phyloP scores from a whole-genome alignment of 306 rosid genomes.

The Lathyrus sativus region DNA sequence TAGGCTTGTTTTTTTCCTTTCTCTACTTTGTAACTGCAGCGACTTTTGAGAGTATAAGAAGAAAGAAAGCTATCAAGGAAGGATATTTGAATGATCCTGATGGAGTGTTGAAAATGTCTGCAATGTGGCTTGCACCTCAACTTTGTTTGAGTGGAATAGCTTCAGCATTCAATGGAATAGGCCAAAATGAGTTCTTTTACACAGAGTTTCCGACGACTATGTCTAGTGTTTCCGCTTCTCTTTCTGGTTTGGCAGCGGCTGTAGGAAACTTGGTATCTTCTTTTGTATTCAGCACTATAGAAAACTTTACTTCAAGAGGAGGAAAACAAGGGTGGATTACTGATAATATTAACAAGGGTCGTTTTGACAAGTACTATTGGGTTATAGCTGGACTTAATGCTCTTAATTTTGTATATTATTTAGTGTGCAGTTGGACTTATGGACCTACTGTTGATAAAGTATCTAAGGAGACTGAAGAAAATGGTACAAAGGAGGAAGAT shows the following conservation, averaged over 20 bases:
- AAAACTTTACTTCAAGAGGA: constrained; percentile 54
- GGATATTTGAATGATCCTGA: constrained; percentile 42
- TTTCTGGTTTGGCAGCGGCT: constrained; percentile 55
- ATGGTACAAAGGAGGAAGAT: constrained; percentile 34
- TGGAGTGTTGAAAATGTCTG: constrained; percentile 61
- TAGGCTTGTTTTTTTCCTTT: constrained; percentile 50
- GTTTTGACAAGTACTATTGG: constrained; percentile 61
- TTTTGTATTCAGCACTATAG: constrained; percentile 45
- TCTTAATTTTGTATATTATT: constrained; percentile 49
- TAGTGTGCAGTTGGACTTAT: constrained; percentile 66
- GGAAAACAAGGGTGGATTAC: constrained; percentile 69
- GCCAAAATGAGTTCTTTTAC: constrained; percentile 72
- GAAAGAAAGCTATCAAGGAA: constrained; percentile 45
- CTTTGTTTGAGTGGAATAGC: constrained; percentile 58
- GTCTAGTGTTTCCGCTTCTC: constrained; percentile 62
- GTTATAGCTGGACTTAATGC: constrained; percentile 47
- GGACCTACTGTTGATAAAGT: constrained; percentile 53
- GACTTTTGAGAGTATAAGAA: constrained; percentile 47
- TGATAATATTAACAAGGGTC: constrained; percentile 56
- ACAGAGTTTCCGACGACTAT: constrained; percentile 63
- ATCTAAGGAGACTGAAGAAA: constrained; percentile 21
- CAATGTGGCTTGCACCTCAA: constrained; percentile 66
- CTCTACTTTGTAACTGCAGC: constrained; percentile 52
- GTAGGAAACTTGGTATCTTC: constrained; percentile 58
- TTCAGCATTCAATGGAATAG: constrained; percentile 68